Conservation (phyloP, 2,329 filamentous ascomycete species). For the Aspergillus hortae region DNA sequence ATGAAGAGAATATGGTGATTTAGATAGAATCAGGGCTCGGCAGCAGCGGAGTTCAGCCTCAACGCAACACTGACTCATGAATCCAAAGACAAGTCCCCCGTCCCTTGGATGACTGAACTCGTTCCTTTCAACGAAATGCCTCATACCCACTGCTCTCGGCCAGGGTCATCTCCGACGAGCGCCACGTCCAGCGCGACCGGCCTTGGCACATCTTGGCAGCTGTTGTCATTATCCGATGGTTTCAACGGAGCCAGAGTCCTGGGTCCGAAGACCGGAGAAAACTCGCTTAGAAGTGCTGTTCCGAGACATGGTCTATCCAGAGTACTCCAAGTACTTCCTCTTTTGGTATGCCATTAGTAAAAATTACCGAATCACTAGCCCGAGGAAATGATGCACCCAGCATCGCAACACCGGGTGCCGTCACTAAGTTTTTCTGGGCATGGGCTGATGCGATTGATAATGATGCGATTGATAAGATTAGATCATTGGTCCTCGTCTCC, state of each 20-base stretch:
- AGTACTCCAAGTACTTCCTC: too few species aligned
- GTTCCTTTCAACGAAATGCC: background rate
- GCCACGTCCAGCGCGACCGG: background rate
- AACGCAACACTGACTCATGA: too few species aligned
- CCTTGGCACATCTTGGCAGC: background rate
- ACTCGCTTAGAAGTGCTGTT: background rate
- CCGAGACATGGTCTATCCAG: too few species aligned
- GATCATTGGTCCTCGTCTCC: background rate
- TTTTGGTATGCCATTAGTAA: too few species aligned
- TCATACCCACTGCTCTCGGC: background rate
- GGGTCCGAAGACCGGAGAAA: background rate
- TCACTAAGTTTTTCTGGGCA: too few species aligned
- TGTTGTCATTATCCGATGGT: background rate
- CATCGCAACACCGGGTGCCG: too few species aligned
- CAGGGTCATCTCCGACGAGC: background rate
- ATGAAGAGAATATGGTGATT: too few species aligned
- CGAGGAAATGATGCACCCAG: too few species aligned
- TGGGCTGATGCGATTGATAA: background rate
- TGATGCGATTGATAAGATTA: conserved; percentile 1
- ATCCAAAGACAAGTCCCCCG: background rate
- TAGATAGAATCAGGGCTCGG: background rate
- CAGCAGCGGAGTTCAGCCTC: background rate
- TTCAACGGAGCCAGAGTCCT: background rate
- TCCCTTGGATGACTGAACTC: background rate
- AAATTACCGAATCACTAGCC: too few species aligned